Evolutionary conservation across 2,329 filamentous ascomycete species (phyloP), one percentile per base, ranked within the genome.

Genomic region (Catunica adiposa): DNA sequence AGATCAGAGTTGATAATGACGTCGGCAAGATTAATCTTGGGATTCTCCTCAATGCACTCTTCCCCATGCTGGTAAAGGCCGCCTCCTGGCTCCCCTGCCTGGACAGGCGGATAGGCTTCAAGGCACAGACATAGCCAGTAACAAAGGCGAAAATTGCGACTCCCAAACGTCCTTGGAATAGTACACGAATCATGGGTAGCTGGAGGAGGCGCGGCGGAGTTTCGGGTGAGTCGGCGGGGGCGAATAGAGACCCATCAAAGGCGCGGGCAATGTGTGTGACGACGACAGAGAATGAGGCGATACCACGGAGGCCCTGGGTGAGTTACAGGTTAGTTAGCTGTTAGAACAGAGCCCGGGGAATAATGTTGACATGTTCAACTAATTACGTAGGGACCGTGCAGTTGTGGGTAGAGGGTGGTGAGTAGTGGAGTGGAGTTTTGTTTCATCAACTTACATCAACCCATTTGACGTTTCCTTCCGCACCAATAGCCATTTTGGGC

Each of bases 121-220:
- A 70, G 2, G 77, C 74, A 66, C 80, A 82, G 53, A 82, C 79
- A 62, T 80, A 82, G 56, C 79, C 79, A 22, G 79, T 79, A 40
- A 82, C 77, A 50, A 84, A 71, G 62, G 81, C 75, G 66, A 84
- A 83, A 60, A 83, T 78, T 14, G 79, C 75, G 1, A 84, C 81
- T 65, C 80, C 82, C 48, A 79, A 77, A 15, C 82, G 74, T 22
- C 81, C 79, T 62, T 80, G 78, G 52, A 75, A 70, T 40, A 77
- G 68, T 51, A 83, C 72, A 56, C 79, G 76, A 57, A 82, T 67
- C 61, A 78, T 76, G 14, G 79, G 79, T 42, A 72, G 69, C 64
- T 83, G 79, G 58, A 80, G 71, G 29, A 79, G 60, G 51, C 71
- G 69, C 3, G 76, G 73, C 1, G 68, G 62, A 2, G 67, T 66